A percentile compares a stretch with the other conserved stretches of the same genome.
Evolutionary conservation across 768 basidiomycete genomes (phyloP).

Genomic region (Boletellus ananiceps): DNA sequence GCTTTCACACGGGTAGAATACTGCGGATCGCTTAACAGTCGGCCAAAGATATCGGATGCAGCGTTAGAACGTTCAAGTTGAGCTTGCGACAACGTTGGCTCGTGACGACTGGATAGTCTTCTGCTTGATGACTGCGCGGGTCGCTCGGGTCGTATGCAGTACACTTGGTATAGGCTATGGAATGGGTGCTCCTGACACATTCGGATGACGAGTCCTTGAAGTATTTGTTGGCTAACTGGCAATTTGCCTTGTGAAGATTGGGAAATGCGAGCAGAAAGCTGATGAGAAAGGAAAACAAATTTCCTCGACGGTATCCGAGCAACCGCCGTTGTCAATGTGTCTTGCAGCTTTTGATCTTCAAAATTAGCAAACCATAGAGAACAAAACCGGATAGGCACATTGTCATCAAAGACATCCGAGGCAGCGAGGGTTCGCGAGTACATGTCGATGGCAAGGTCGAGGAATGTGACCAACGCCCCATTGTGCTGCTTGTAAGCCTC

Average conservation of each 20-base stretch:
- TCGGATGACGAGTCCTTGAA: slow-evolving; percentile 61
- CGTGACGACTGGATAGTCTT: slow-evolving; percentile 45
- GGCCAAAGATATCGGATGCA: slow-evolving; percentile 57
- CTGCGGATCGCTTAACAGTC: slow-evolving; percentile 42
- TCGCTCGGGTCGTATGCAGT: slow-evolving; percentile 54
- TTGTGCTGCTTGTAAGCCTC: slow-evolving; percentile 38
- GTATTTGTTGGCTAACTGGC: slow-evolving; percentile 47
- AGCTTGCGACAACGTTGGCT: slow-evolving; percentile 32
- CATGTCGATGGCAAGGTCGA: slow-evolving; percentile 77
- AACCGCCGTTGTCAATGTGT: slow-evolving; percentile 42
- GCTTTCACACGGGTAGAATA: slow-evolving; percentile 41
- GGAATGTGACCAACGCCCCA: slow-evolving; percentile 52
- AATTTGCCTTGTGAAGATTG: slow-evolving; percentile 31
- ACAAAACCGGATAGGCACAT: slow-evolving; percentile 73
- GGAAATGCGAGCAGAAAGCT: slow-evolving; percentile 86
- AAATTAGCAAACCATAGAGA: slow-evolving; percentile 94
- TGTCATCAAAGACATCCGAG: slow-evolving; percentile 72
- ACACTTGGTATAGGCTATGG: slow-evolving; percentile 88
- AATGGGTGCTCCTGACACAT: slow-evolving; percentile 92
- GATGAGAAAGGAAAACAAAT: slow-evolving; percentile 89
- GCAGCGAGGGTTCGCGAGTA: slow-evolving; percentile 70
- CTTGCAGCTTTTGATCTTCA: slow-evolving; percentile 48
- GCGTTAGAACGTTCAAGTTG: slow-evolving; percentile 61
- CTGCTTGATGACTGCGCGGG: slow-evolving; percentile 26
- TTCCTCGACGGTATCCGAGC: slow-evolving; percentile 75